Evolutionary conservation across 2,329 filamentous ascomycete species (phyloP).

Genomic region (Fusarium foetens): DNA sequence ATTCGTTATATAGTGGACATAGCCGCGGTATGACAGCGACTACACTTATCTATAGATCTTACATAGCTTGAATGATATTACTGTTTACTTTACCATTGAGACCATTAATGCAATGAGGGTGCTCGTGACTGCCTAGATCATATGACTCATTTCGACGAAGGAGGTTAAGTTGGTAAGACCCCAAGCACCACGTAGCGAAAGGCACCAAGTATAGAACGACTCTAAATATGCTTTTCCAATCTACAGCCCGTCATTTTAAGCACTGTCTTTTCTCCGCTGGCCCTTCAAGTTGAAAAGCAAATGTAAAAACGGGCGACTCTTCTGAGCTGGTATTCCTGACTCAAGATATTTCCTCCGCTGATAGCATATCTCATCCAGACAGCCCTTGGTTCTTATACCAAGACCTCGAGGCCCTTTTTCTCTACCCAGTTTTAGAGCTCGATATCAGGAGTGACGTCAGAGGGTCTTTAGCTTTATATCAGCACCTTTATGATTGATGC

Average conservation of each 20-base stretch:
- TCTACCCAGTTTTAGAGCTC: neutral
- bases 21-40: constrained; percentile 13
- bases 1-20: constrained; percentile 33
- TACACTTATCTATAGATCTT: constrained; percentile 21
- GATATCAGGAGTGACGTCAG: neutral
- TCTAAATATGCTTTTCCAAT: too few relatives aligned
- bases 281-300: too few relatives aligned
- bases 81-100: neutral
- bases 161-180: too few relatives aligned
- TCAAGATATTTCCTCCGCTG: neutral
- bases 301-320: too few relatives aligned
- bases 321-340: neutral
- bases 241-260: too few relatives aligned
- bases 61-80: neutral
- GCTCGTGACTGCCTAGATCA: too few relatives aligned
- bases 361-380: neutral
- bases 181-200: too few relatives aligned
- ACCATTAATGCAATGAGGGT: fast-evolving
- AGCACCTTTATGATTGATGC: neutral
- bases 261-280: too few relatives aligned
- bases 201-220: too few relatives aligned
- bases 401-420: neutral
- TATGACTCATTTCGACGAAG: too few relatives aligned
- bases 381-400: neutral
- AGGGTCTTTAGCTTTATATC: too few relatives aligned